Base-by-base conservation (phyloP, 1,139 yeast genomes). In the Saccharomyces hybrid region DNA sequence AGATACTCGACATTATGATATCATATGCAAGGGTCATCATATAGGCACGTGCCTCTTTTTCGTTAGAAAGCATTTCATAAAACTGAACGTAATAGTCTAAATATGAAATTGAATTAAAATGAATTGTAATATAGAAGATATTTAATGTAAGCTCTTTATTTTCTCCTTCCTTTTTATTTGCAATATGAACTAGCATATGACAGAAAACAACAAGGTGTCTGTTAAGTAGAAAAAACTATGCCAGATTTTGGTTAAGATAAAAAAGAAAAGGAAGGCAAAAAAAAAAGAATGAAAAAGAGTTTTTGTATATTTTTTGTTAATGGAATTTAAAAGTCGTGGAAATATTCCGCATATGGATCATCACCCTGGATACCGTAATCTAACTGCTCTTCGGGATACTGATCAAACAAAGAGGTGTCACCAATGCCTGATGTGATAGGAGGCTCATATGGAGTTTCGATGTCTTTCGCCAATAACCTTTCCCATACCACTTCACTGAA, bases 381-480 rank as follows among this genome's bases (percentile, higher is more conserved):
- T 62, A 87, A 77, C 63, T 86, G 88, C 65, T 90, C 99, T 71
- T 93, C 98, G 0, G 98, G 97, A 67, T 93, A 95, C 60, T 89
- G 83, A 70, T 93, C 99, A 70, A 91, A 93, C 68, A 88, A 82
- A 7, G 96, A 87, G 3, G 97, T 84, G 70, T 93, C 99, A 62
- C 99, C 99, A 42, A 89, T 95, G 38, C 98, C 98, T 23, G 95
- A 84, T 52, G 96, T 88, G 67, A 93, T 90, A 16, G 98, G 98
- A 25, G 99, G 99, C 73, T 93, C 98, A 69, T 93, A 93, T 3
- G 99, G 99, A 11, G 99, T 93, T 69, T 93, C 99, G 59, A 93
- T 93, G 67, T 91, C 96, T 69, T 91, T 85, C 28, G 88, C 80
- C 56, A 90, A 75, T 57, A 93, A 78, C 67, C 91, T 86, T 63